Evolutionary conservation across 2,329 filamentous ascomycete genomes (phyloP).

Genomic region (Albifimbria verrucaria): DNA sequence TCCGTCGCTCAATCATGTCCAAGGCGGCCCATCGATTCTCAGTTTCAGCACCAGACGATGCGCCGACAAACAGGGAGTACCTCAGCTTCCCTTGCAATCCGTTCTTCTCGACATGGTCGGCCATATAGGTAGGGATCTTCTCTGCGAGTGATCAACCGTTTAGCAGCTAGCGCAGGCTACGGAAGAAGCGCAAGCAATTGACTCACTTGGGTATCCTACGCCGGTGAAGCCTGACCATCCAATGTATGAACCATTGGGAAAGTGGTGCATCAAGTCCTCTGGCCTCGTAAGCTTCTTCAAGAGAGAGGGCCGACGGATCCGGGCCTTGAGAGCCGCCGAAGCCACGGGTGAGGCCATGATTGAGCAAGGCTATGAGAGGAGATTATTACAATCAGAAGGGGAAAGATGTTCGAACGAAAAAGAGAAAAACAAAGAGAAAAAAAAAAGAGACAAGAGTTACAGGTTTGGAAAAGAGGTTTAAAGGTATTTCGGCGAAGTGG

Average conservation of each 20-base stretch:
- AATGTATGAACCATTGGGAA: slow-evolving; percentile 81
- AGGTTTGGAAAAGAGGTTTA: neutral
- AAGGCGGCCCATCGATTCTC: slow-evolving; percentile 87
- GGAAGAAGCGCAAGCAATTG: neutral
- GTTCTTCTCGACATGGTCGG: slow-evolving; percentile 87
- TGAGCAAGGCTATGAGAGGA: neutral
- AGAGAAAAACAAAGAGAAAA: neutral
- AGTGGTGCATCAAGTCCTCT: slow-evolving; percentile 75
- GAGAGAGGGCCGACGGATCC: slow-evolving; percentile 72
- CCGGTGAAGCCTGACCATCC: slow-evolving; percentile 92
- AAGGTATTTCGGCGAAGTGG: no score
- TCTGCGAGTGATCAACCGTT: neutral
- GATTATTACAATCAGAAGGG: neutral
- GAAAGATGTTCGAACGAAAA: neutral
- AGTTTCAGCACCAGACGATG: slow-evolving; percentile 85
- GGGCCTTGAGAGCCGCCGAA: slow-evolving; percentile 71
- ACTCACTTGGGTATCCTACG: slow-evolving; percentile 74
- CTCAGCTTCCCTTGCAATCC: slow-evolving; percentile 77
- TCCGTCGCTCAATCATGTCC: slow-evolving; percentile 85
- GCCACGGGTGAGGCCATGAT: slow-evolving; percentile 53
- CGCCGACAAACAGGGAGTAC: slow-evolving; percentile 85
- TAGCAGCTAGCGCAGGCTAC: slow-evolving; percentile 7
- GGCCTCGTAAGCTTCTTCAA: slow-evolving; percentile 76
- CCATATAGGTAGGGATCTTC: slow-evolving; percentile 79
- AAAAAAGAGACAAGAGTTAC: neutral